Evolutionary conservation across 768 basidiomycete genomes (phyloP).

Genomic region (Boletus rubescentipes): DNA sequence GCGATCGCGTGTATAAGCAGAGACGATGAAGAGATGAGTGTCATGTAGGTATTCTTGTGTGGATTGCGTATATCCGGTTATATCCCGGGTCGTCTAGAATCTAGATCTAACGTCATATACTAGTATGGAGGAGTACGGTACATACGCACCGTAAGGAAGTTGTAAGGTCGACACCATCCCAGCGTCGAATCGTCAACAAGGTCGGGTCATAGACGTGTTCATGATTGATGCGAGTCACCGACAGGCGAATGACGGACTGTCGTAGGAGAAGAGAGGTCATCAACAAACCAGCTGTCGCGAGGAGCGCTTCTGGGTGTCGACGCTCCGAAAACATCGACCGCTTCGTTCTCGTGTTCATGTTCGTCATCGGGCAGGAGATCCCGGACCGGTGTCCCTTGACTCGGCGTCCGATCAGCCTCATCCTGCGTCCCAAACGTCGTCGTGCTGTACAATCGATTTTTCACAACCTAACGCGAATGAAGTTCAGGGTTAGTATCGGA

Average conservation of each 20-base stretch:
- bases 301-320: background rate
- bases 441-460: slow-evolving; percentile 32
- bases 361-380: background rate
- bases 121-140: background rate
- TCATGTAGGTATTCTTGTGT: background rate
- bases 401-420: slow-evolving; percentile 11
- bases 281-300: slow-evolving; percentile 12
- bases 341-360: slow-evolving; percentile 1
- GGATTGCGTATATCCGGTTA: background rate
- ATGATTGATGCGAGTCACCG: background rate
- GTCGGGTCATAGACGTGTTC: background rate
- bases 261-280: background rate
- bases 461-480: slow-evolving; percentile 21
- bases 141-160: slow-evolving; percentile 13
- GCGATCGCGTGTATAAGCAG: background rate
- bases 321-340: slow-evolving; percentile 11
- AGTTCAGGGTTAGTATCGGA: background rate
- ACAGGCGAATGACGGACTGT: background rate
- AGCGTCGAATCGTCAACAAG: slow-evolving; percentile 2
- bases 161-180: background rate
- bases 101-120: background rate
- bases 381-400: slow-evolving; percentile 3
- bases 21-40: background rate
- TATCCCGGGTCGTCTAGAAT: slow-evolving; percentile 7
- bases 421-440: slow-evolving; percentile 35